These are phyloP conservation scores for Mycena capillaripes DNA, from an alignment of 768 basidiomycete genomes.

Conservation along the genomic window DNA sequence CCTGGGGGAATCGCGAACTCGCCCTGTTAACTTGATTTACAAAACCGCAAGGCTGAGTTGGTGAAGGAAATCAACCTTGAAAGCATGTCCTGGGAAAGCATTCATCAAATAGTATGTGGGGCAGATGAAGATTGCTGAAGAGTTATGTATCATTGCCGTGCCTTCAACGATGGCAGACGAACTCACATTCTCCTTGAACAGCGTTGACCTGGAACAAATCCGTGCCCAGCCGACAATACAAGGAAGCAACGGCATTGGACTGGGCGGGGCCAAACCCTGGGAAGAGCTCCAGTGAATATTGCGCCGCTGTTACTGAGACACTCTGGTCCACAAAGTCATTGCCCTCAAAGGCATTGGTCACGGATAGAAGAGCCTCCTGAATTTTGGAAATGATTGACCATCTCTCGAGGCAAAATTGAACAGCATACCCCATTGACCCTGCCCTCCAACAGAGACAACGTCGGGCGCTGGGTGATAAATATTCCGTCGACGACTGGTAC, in stretches of 20 bases:
- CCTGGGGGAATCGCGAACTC: slow-evolving; percentile 43
- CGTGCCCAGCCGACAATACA: slow-evolving; percentile 28
- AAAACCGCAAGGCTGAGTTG: background rate
- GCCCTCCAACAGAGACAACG: background rate
- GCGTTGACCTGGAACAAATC: slow-evolving; percentile 9
- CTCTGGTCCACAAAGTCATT: background rate
- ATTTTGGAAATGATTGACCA: background rate
- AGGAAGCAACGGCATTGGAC: slow-evolving; percentile 3
- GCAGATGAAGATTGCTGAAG: background rate
- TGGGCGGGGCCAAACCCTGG: background rate
- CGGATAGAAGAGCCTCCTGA: background rate
- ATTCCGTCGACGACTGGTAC: background rate
- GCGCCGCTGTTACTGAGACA: background rate
- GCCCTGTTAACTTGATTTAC: background rate
- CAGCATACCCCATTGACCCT: background rate
- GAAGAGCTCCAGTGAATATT: background rate
- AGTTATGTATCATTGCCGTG: background rate
- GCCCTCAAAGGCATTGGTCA: background rate
- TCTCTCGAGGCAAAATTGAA: background rate
- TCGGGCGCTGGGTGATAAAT: background rate
- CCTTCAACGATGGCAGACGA: background rate
- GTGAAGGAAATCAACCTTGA: background rate
- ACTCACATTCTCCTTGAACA: slow-evolving; percentile 36
- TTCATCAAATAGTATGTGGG: background rate
- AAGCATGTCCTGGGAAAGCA: background rate